A percentile compares a stretch with the other conserved stretches of the same genome.
phyloP scores from a whole-genome alignment of 768 basidiomycete species.

The Polyporus arcularius region DNA sequence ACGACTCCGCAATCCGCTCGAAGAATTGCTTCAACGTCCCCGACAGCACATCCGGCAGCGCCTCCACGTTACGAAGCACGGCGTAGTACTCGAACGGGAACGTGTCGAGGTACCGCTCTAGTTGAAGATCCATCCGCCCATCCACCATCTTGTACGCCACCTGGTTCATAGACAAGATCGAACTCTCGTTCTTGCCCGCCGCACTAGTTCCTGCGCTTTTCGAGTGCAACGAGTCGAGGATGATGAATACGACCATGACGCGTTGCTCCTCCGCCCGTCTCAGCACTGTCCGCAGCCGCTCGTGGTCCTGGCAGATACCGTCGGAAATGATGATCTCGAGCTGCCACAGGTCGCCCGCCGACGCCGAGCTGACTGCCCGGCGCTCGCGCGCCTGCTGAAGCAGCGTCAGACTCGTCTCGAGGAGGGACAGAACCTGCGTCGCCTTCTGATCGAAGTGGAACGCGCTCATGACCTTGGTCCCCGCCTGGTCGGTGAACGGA shows the following conservation, averaged over 20 bases:
- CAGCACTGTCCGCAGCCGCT: constrained; percentile 74
- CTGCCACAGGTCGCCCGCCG: constrained; percentile 90
- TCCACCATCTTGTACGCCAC: constrained; percentile 82
- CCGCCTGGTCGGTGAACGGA: constrained; percentile 78
- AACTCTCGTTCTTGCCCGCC: constrained; percentile 41
- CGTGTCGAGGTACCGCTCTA: constrained; percentile 89
- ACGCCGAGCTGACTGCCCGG: constrained; percentile 57
- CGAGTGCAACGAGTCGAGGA: constrained; percentile 85
- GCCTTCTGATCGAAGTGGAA: constrained; percentile 90
- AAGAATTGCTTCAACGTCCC: constrained; percentile 92
- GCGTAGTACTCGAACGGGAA: constrained; percentile 99
- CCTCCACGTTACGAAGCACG: constrained; percentile 87
- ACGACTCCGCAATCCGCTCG: constrained; percentile 77
- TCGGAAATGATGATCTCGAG: constrained; percentile 98
- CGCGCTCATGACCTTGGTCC: constrained; percentile 75
- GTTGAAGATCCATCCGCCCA: constrained; percentile 82
- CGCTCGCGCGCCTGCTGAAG: constrained; percentile 78
- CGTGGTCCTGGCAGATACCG: constrained; percentile 97
- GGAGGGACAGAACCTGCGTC: constrained; percentile 81
- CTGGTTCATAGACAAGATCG: constrained; percentile 92
- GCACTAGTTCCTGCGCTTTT: constrained; percentile 28
- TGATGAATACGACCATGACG: constrained; percentile 95
- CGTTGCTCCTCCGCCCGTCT: constrained; percentile 86
- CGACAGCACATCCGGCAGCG: constrained; percentile 86
- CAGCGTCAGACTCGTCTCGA: constrained; percentile 75